Percentiles rank a stretch among this genome's conserved stretches.
Conservation (phyloP, 306 rosid species). For the Prunus salicina region DNA sequence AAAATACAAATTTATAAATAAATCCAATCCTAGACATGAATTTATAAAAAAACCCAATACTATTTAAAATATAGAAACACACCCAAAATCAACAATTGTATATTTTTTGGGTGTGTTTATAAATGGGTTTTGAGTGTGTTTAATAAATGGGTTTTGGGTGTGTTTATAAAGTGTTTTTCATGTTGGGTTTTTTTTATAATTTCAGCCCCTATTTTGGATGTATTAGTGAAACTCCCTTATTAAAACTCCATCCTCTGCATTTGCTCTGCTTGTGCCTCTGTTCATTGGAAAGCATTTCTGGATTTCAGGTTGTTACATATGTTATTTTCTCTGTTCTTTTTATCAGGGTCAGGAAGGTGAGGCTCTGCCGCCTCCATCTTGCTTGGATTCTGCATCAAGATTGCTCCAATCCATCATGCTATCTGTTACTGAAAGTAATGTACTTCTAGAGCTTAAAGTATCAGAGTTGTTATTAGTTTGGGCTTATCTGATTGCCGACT, state of each 20-base stretch:
- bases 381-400: constrained; percentile 72
- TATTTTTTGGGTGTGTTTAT: no score
- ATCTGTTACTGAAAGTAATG: constrained; percentile 53
- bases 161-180: no score
- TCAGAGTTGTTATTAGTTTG: constrained; percentile 69
- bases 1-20: no score
- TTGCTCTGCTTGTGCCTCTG: constrained; percentile 8
- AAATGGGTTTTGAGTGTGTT: no score
- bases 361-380: constrained; percentile 46
- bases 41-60: no score
- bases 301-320: background rate
- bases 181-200: no score
- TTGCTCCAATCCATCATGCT: constrained; percentile 55
- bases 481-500: constrained; percentile 75
- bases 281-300: constrained; percentile 22
- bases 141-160: no score
- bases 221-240: no score
- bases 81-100: no score
- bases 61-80: no score
- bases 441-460: constrained; percentile 64
- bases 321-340: constrained; percentile 28
- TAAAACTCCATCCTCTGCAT: background rate
- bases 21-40: no score
- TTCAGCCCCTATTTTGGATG: no score
- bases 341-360: constrained; percentile 42